phyloP scores from a whole-genome alignment of 2,329 filamentous ascomycete genomes.

The Alternaria viburni region DNA sequence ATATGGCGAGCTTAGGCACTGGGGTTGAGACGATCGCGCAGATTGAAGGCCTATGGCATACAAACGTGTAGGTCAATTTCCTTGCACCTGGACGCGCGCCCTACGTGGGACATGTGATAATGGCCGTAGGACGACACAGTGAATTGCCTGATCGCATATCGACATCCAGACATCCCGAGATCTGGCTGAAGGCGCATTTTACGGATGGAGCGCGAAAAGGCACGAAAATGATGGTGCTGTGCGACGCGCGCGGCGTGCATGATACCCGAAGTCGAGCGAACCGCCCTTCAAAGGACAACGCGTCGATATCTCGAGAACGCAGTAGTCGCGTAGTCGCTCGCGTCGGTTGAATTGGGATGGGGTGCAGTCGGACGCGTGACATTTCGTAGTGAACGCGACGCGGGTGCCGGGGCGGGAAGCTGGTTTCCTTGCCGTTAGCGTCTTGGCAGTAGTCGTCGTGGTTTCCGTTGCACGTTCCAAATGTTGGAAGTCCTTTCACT shows the following conservation, averaged over 20 bases:
- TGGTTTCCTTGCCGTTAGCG: neutral
- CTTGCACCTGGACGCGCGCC: neutral
- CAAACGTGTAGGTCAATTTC: too few relatives aligned
- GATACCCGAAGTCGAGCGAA: neutral
- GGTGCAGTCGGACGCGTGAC: neutral
- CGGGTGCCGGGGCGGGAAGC: neutral
- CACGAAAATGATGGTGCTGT: neutral
- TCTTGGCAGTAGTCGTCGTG: neutral
- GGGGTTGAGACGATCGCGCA: neutral
- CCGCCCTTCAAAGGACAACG: neutral
- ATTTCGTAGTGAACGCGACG: neutral
- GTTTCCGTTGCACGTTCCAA: rapidly evolving
- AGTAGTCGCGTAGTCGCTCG: neutral
- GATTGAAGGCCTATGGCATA: neutral
- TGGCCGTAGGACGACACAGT: too few relatives aligned
- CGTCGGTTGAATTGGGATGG: too few relatives aligned
- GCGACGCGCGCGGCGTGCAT: neutral
- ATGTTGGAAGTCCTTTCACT: too few relatives aligned
- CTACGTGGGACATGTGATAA: too few relatives aligned
- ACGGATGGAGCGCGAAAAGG: neutral
- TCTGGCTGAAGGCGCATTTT: neutral
- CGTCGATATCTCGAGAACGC: too few relatives aligned
- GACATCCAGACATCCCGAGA: neutral
- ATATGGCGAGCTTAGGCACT: neutral
- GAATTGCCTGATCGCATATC: rapidly evolving